A percentile compares a stretch with the other conserved stretches of the same genome.
Conservation (phyloP, 23 red algal species). For the Gracilariopsis chorda region DNA sequence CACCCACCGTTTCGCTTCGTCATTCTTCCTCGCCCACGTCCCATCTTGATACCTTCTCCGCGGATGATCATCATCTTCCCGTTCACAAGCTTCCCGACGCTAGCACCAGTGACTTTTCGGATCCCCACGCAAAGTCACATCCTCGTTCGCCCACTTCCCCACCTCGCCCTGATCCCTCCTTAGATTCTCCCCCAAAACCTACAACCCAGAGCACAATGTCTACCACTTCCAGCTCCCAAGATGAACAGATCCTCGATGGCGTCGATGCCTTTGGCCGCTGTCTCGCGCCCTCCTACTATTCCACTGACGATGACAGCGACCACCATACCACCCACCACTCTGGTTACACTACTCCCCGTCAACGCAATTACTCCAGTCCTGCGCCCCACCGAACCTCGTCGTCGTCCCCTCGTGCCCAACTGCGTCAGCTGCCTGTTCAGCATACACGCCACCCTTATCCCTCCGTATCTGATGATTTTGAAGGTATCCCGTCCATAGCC, state of each 20-base stretch:
- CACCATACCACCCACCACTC: background rate
- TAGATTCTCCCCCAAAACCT: background rate
- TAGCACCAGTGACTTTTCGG: too few relatives aligned
- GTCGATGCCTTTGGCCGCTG: background rate
- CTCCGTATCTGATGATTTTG: conserved; percentile 26
- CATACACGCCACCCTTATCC: conserved; percentile 3
- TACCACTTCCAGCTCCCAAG: background rate
- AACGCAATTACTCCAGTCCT: background rate
- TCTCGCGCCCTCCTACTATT: background rate
- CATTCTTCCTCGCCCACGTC: background rate
- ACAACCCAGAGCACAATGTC: background rate
- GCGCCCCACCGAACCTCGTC: background rate
- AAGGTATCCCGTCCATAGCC: conserved; percentile 21
- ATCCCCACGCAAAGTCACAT: too few relatives aligned
- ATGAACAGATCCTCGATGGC: conserved; percentile 19
- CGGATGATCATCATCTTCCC: too few relatives aligned
- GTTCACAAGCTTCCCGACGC: too few relatives aligned
- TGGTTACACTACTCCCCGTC: background rate
- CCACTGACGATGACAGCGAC: background rate
- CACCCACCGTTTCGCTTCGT: background rate
- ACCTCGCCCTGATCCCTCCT: background rate
- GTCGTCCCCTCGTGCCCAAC: background rate
- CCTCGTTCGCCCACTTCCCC: background rate
- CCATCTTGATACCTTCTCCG: too few relatives aligned
- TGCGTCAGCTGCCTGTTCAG: background rate